Conservation (phyloP, 305 asterid genomes). For the Euphrasia arctica region DNA sequence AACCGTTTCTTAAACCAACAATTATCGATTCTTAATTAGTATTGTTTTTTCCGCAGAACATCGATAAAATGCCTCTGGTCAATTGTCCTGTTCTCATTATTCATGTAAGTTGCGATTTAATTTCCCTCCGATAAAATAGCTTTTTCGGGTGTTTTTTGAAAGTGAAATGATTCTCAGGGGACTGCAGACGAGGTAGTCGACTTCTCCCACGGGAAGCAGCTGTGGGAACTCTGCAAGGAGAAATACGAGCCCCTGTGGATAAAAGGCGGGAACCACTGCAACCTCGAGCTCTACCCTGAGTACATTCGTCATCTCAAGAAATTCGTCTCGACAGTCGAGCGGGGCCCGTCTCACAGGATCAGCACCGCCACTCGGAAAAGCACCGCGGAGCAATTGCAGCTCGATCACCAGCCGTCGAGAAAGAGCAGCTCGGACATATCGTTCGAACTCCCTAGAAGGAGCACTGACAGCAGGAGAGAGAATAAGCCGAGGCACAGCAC, state of each 20-base stretch:
- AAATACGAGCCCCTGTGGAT: slow-evolving; percentile 93
- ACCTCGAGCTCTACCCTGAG: slow-evolving; percentile 85
- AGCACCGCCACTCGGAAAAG: slow-evolving; percentile 71
- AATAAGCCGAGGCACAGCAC: slow-evolving; percentile 67
- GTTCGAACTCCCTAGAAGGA: slow-evolving; percentile 72
- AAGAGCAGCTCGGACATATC: slow-evolving; percentile 54
- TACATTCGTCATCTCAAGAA: slow-evolving; percentile 81
- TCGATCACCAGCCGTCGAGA: slow-evolving; percentile 56
- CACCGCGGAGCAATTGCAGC: slow-evolving; percentile 40
- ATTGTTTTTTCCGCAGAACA: slow-evolving; percentile 59
- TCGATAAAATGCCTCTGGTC: slow-evolving; percentile 85
- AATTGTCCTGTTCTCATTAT: slow-evolving; percentile 79
- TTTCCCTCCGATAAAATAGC: not conserved
- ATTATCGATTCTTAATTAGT: not conserved
- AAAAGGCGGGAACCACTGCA: slow-evolving; percentile 91
- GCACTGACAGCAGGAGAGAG: slow-evolving; percentile 74
- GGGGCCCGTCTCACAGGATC: slow-evolving; percentile 52
- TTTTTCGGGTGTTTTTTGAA: not conserved
- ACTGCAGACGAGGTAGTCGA: slow-evolving; percentile 96
- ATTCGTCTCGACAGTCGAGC: slow-evolving; percentile 80
- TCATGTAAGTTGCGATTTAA: slow-evolving; percentile 53
- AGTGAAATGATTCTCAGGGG: slow-evolving; percentile 48
- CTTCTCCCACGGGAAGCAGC: slow-evolving; percentile 89
- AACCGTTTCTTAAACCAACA: not conserved
- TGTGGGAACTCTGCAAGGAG: slow-evolving; percentile 88